Conservation (phyloP, 176 grass and related monocot genomes). For the Leersia perrieri region DNA sequence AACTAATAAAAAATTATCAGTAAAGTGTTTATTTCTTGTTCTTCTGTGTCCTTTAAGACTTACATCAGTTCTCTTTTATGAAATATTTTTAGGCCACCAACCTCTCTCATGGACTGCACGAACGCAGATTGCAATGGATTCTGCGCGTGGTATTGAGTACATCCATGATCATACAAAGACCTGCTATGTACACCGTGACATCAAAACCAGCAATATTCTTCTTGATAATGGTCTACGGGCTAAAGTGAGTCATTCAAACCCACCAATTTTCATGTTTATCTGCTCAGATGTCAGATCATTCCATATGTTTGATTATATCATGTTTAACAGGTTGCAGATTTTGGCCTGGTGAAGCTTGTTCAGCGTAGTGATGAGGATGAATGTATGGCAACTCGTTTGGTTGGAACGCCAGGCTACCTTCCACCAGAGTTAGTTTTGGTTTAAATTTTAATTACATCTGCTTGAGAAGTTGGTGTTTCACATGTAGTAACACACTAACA, state of each 20-base stretch:
- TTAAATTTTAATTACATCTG: neutral
- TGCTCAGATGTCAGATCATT: neutral
- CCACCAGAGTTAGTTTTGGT: conserved; percentile 59
- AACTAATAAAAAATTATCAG: conserved; percentile 2
- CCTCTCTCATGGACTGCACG: conserved; percentile 75
- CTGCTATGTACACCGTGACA: conserved; percentile 64
- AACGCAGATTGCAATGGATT: conserved; percentile 63
- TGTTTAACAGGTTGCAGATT: conserved; percentile 62
- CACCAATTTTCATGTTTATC: neutral
- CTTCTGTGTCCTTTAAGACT: neutral
- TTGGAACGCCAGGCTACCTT: conserved; percentile 75
- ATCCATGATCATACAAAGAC: conserved; percentile 80
- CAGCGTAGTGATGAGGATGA: conserved; percentile 50
- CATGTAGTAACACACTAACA: conserved; percentile 13
- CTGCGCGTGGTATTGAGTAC: conserved; percentile 70
- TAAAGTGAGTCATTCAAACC: conserved; percentile 35
- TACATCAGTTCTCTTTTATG: neutral
- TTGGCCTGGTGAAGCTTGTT: conserved; percentile 64
- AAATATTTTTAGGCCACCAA: conserved; percentile 37
- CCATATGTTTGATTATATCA: neutral
- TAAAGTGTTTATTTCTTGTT: neutral
- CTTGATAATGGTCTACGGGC: conserved; percentile 63
- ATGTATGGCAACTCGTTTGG: conserved; percentile 57
- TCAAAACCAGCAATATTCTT: conserved; percentile 77
- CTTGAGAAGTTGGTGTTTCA: neutral